Evolutionary conservation across 768 basidiomycete genomes (phyloP).

Genomic region (Tricholoma saponaceum): DNA sequence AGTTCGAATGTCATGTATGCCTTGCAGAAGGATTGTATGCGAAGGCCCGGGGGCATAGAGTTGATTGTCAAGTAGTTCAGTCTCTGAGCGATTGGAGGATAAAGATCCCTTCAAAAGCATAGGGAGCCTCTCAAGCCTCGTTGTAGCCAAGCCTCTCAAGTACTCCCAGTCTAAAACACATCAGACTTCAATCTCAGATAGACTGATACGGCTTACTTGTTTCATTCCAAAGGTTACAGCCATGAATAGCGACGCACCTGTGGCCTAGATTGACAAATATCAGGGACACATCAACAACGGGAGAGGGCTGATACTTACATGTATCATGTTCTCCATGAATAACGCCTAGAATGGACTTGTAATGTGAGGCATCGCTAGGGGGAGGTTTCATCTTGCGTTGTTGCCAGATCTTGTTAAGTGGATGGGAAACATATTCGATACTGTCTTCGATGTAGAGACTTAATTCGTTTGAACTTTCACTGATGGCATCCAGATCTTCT

Average conservation of each 20-base stretch:
- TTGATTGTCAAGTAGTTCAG: too few species aligned
- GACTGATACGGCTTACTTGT: conserved; percentile 7
- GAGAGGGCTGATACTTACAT: not conserved
- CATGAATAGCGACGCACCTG: conserved; percentile 9
- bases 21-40: too few species aligned
- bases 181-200: not conserved
- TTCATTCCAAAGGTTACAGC: conserved; percentile 14
- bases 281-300: too few species aligned
- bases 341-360: conserved; percentile 15
- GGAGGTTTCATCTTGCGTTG: conserved; percentile 17
- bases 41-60: too few species aligned
- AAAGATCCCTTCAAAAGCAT: too few species aligned
- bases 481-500: too few species aligned
- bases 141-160: too few species aligned
- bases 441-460: too few species aligned
- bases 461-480: not conserved
- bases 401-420: conserved; percentile 12
- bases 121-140: too few species aligned
- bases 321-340: conserved; percentile 11
- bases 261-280: conserved; percentile 5
- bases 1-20: too few species aligned
- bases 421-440: conserved; percentile 14
- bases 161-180: not conserved
- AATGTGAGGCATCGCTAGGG: conserved; percentile 9
- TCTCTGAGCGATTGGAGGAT: too few species aligned